Evolutionary conservation across 2,329 filamentous ascomycete species (phyloP).

Genomic region (Epichloe elymi): DNA sequence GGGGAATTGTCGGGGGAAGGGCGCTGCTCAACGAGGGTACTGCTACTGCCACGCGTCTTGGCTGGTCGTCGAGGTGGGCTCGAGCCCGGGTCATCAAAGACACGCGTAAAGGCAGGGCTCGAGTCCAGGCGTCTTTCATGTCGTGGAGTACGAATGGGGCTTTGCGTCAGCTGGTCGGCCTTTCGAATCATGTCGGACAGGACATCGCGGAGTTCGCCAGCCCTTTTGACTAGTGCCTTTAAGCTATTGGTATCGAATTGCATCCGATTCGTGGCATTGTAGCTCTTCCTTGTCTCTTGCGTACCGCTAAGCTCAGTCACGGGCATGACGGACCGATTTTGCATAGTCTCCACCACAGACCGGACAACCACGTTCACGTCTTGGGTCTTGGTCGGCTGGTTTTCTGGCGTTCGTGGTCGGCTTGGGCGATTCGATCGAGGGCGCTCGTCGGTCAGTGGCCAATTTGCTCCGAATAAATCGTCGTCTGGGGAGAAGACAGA

Average conservation of each 20-base stretch:
- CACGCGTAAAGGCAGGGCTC: constrained; percentile 53
- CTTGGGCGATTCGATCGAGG: constrained; percentile 22
- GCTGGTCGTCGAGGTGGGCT: constrained; percentile 38
- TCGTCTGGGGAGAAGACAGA: constrained; percentile 56
- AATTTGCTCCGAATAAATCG: constrained; percentile 48
- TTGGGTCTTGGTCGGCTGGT: constrained; percentile 18
- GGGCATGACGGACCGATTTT: constrained; percentile 33
- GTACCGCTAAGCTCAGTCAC: constrained; percentile 21
- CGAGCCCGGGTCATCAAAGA: constrained; percentile 49
- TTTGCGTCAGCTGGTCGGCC: constrained; percentile 44
- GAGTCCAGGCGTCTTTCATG: constrained; percentile 34
- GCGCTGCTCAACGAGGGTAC: constrained; percentile 33
- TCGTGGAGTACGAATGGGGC: constrained; percentile 38
- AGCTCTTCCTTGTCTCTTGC: constrained; percentile 14
- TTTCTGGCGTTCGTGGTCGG: constrained; percentile 29
- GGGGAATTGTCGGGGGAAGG: constrained; percentile 41
- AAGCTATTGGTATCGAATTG: constrained; percentile 58
- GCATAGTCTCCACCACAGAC: constrained; percentile 52
- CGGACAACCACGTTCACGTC: constrained; percentile 39
- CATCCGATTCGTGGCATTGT: constrained; percentile 36
- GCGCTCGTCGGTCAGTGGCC: constrained; percentile 29
- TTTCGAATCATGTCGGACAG: constrained; percentile 47
- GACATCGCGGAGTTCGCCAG: constrained; percentile 43
- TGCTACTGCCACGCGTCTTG: constrained; percentile 38
- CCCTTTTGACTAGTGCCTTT: constrained; percentile 51